Evolutionary conservation across 2,329 filamentous ascomycete species (phyloP), one percentile per base, ranked within the genome.

Genomic region (Sordariomycetes sp.): DNA sequence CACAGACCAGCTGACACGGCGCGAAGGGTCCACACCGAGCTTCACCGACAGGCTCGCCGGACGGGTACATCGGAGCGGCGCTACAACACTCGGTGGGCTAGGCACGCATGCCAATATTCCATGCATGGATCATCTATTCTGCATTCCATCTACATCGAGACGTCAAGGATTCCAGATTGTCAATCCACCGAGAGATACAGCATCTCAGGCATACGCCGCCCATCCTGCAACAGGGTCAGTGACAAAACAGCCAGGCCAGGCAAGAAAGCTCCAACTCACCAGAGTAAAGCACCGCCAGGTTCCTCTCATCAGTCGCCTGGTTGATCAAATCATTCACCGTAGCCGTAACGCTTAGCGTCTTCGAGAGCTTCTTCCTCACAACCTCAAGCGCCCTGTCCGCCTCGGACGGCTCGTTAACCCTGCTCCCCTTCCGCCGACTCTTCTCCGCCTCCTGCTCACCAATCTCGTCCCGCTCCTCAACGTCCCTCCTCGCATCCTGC

Each of bases 301-400:
- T 96, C 62, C 82, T 81, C 73, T 96, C 91, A 70, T 99, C 94
- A 1, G 87, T 92, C 8, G 94, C 92, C 72, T 95, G 88, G 68
- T 96, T 94, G 62, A 99, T 99, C 61, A 99, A 72, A 67, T 99
- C 94, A 66, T 96, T 97, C 57, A 99, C 94, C 15, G 90, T 96
- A 2, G 94, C 95, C 57, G 87, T 89, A 20, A 96, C 92, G 68
- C 92, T 99, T 67, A 99, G 71, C 2, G 89, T 91, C 76, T 96
- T 96, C 61, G 87, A 89, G 63, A 99, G 71, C 74, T 99, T 99
- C 80, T 96, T 97, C 67, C 89, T 84, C 58, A 99, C 94, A 24
- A 97, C 87, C 58, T 90, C 89, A 58, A 99, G 76, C 1, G 95
- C 94, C 58, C 95, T 79, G 61, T 96, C 91, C 2, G 94, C 95